Base-by-base conservation (phyloP, 1,284 basidiomycete species). In the Pseudozyma sp. region DNA sequence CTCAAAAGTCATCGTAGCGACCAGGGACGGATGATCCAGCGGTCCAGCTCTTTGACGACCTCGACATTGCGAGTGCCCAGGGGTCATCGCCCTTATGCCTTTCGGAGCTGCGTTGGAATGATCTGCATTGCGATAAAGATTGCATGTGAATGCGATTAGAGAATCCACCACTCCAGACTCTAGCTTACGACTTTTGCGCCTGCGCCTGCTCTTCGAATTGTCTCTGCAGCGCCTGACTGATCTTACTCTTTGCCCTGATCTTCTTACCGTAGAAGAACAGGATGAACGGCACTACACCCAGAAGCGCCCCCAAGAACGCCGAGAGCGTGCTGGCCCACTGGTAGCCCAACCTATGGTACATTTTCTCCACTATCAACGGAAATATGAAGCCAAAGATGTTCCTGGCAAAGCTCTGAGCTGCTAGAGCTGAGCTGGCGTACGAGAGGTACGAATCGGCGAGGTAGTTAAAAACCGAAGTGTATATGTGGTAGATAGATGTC, bases 401-500 rank as follows among this genome's bases (percentile, higher is more conserved):
- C 89, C 91, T 87, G 68, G 87, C 89, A 42, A 92, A 85, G 80
- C 89, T 90, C 83, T 92, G 92, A 0, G 90, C 92, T 0, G 92
- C 92, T 17, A 92, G 85, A 1, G 92, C 91, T 1, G 90, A 92
- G 0, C 90, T 91, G 5, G 92, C 92, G 69, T 90, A 93, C 1
- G 89, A 87, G 0, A 81, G 65, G 59, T 85, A 85, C 5, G 19
- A 8, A 24, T 76, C 73, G 2, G 66, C 69, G 5, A 92, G 86
- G 75, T 92, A 92, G 17, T 88, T 87, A 81, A 92, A 84, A 0
- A 75, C 77, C 5, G 78, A 70, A 1, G 83, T 62, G 50, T 87
- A 87, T 17, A 85, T 75, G 11, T 67, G 53, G 44, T 78, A 85
- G 16, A 85, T 64, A 7, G 63, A 70, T 1, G 48, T 44, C 74